A percentile compares a stretch with the other conserved stretches of the same genome.
Conservation (phyloP, 2,329 filamentous ascomycete genomes). For the Pseudogymnoascus sp. region DNA sequence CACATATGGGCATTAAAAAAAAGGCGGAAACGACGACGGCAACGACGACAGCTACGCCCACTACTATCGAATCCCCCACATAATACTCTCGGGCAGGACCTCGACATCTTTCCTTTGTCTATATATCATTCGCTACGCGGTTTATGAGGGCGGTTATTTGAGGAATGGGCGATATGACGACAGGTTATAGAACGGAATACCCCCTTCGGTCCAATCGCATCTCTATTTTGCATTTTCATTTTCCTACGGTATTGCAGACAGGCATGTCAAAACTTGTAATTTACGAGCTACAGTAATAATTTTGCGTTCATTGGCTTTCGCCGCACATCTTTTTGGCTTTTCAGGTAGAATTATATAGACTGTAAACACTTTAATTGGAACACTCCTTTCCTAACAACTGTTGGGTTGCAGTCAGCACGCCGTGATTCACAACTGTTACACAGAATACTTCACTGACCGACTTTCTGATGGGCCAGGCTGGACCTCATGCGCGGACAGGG, state of each 20-base stretch:
- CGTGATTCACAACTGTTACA: constrained; percentile 1
- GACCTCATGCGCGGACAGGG: constrained; percentile 4
- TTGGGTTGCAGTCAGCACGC: neutral
- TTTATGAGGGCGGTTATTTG: constrained; percentile 3
- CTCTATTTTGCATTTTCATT: constrained; percentile 4
- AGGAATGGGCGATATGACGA: constrained; percentile 5
- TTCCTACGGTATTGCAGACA: constrained; percentile 3
- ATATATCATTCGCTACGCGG: constrained; percentile 5
- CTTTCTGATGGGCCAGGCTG: constrained; percentile 5
- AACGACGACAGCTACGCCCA: constrained; percentile 3
- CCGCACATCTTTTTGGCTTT: neutral
- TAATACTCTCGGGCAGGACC: constrained; percentile 6
- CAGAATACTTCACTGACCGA: neutral
- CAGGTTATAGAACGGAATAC: constrained; percentile 9
- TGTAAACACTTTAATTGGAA: constrained; percentile 8
- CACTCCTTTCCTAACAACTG: constrained; percentile 2
- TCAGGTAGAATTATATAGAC: constrained; percentile 4
- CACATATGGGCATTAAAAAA: neutral
- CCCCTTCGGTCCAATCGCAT: constrained; percentile 6
- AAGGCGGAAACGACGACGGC: neutral
- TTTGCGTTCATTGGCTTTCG: constrained; percentile 1
- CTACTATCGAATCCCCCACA: neutral
- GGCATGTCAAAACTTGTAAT: constrained; percentile 7
- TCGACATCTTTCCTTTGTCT: constrained; percentile 3
- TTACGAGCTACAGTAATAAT: constrained; percentile 6